A percentile compares a stretch with the other conserved stretches of the same genome.
These are phyloP conservation scores for Fusarium equiseti DNA, from an alignment of 2,329 filamentous ascomycete genomes.

Conservation along the genomic window DNA sequence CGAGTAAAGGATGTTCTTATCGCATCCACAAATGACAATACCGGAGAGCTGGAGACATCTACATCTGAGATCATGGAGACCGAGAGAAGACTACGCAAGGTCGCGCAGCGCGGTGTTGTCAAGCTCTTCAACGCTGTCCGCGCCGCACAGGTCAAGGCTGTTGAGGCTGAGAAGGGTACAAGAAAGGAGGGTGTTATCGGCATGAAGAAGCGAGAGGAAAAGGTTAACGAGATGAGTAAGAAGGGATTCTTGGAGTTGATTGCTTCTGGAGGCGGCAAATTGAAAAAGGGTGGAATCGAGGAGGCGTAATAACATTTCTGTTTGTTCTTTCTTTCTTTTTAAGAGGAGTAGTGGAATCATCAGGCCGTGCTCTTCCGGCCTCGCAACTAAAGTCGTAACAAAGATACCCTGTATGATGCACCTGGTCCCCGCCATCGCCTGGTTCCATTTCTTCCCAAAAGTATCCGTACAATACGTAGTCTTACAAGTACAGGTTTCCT, in stretches of 20 bases:
- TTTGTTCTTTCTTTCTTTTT: conserved; percentile 37
- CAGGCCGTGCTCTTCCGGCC: conserved; percentile 43
- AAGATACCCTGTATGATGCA: conserved; percentile 50
- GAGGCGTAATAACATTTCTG: conserved; percentile 59
- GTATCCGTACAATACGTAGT: conserved; percentile 32
- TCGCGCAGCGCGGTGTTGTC: conserved; percentile 91
- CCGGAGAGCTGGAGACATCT: conserved; percentile 58
- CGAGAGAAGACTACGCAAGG: conserved; percentile 86
- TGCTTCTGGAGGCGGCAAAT: conserved; percentile 69
- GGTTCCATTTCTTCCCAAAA: conserved; percentile 40
- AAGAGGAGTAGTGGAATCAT: conserved; percentile 50
- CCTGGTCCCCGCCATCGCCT: conserved; percentile 40
- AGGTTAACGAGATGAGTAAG: conserved; percentile 95
- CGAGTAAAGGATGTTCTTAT: conserved; percentile 87
- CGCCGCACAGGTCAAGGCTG: conserved; percentile 89
- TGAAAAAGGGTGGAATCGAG: conserved; percentile 70
- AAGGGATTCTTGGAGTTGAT: conserved; percentile 96
- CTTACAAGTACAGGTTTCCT: conserved; percentile 47
- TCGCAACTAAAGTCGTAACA: conserved; percentile 46
- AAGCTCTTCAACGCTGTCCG: conserved; percentile 97
- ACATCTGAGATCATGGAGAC: conserved; percentile 71
- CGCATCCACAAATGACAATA: conserved; percentile 66
- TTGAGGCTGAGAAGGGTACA: conserved; percentile 78
- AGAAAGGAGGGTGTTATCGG: conserved; percentile 82
- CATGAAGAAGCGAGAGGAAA: conserved; percentile 83